A percentile compares a stretch with the other conserved stretches of the same genome.
Evolutionary conservation across 2,329 filamentous ascomycete species (phyloP).

Genomic region (Microcyclospora tardicrescens): DNA sequence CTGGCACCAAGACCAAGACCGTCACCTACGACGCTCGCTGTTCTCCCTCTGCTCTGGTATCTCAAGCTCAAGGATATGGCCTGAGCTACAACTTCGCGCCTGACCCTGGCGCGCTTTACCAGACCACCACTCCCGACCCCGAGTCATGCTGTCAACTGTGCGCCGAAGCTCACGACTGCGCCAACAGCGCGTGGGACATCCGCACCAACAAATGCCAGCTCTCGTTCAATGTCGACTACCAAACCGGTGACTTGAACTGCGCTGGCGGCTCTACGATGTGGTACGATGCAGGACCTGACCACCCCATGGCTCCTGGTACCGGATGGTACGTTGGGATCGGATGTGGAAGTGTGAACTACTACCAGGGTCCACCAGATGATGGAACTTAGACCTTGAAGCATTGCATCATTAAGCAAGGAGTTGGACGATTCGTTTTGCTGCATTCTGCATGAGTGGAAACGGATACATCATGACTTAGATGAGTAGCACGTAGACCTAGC

Average conservation of each 20-base stretch:
- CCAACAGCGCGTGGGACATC: constrained; percentile 19
- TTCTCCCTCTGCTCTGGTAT: constrained; percentile 18
- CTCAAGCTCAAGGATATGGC: constrained; percentile 15
- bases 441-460: too few species aligned
- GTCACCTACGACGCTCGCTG: constrained; percentile 19
- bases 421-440: neutral
- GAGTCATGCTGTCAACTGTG: constrained; percentile 21
- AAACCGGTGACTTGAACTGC: constrained; percentile 17
- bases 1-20: constrained; percentile 11
- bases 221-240: constrained; percentile 15
- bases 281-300: constrained; percentile 17
- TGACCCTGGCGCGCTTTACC: constrained; percentile 14
- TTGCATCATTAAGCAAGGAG: neutral
- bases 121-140: constrained; percentile 17
- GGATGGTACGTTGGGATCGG: constrained; percentile 18
- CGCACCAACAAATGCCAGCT: constrained; percentile 15
- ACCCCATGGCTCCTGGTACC: constrained; percentile 19
- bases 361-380: constrained; percentile 19
- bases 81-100: constrained; percentile 16
- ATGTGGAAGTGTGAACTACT: constrained; percentile 17
- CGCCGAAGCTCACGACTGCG: constrained; percentile 16
- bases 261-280: constrained; percentile 15
- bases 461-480: too few species aligned
- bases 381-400: constrained; percentile 12
- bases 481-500: too few species aligned